Evolutionary conservation across 371 early-diverging fungal species (phyloP), one percentile per base, ranked within the genome.

Genomic region (Mucor ambiguus): DNA sequence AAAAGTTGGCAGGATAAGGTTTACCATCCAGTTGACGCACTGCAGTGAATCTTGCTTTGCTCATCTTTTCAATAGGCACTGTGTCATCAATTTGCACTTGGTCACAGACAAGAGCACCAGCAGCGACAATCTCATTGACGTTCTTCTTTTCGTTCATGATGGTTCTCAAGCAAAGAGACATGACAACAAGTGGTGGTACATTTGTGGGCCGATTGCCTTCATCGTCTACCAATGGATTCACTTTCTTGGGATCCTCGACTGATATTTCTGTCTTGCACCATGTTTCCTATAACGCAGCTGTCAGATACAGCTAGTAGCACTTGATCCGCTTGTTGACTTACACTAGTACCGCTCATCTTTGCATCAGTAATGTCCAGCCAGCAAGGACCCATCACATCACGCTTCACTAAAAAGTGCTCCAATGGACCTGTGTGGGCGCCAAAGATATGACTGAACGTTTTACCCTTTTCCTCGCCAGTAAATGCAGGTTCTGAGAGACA

Each of bases 311-410:
- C 6, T 3, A n/a, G 9, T n/a, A 20, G 9, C 44, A 44, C 20
- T 9, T 4, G n/a, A 5, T 44, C 2, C 10, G 7, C 33, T 6
- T 20, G 10, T 5, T 35, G 2, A 69, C 73, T 68, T 77, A 86
- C 89, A 63, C 81, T 87, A 11, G 72, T 78, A 35, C 63, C 74
- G 49, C 67, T 77, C 10, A 85, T 64, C 38, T 64, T 65, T 5
- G 88, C 79, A 43, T 62, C 30, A 33, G 68, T 74, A 41, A 98
- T 82, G 32, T 84, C 76, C 7, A 99, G 77, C 99, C 99, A 99
- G 67, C 93, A 92, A 3, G 99, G 99, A 1, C 99, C 99, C 97
- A 96, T 98, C 35, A 99, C 79, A 68, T 94, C 91, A 44, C 97
- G 89, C 74, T 97, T 96, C 29, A 96, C 81, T 30, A 98, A 73